Evolutionary conservation across 352 stramenopile species (phyloP), one percentile per base, ranked within the genome.

Genomic region (Phytophthora chlamydospora): DNA sequence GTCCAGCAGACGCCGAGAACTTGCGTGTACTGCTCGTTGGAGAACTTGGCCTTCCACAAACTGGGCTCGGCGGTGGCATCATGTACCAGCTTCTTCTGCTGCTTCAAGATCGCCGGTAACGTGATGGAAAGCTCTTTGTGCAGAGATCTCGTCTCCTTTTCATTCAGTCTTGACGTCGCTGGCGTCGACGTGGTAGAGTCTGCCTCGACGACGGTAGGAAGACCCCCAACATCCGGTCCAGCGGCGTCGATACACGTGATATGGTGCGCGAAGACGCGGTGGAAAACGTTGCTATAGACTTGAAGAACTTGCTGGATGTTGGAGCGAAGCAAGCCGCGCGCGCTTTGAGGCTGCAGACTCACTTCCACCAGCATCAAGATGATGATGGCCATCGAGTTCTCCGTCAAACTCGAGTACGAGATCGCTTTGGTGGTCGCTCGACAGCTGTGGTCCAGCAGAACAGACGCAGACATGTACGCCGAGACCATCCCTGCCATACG

Each of bases 381-480:
- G 17, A 90, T 44, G 58, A 91, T 88, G n/a, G 76, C 83, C 34
- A 90, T 56, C 35, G 78, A 80, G 41, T 86, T 91, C 46, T 89
- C 69, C 0, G 83, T 85, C 40, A 91, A 43, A 31, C 64, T 87
- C 9, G 80, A 83, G 59, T 91, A 90, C 41, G 83, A 83, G 1
- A 84, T 43, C 5, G 56, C 24, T 44, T 36, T 65, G 32, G 21
- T 56, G 13, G 34, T 54, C 27, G 44, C 65, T 38, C 75, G 66
- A 42, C 78, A 88, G 34, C 34, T 75, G 39, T 88, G 75, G 38
- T 84, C 68, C 0, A 90, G 65, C 17, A 92, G 66, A 3, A 92
- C 77, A 0, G 71, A 78, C 1, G 80, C 72, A 0, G 79, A 75
- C 76, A 90, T 88, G 47, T 76, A 90, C 1, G 81, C 83, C 0